Percentiles rank a stretch among this genome's conserved stretches.
These are phyloP conservation scores for Chamaecyparis obtusa DNA, from an alignment of 75 land plant genomes.

Conservation along the genomic window DNA sequence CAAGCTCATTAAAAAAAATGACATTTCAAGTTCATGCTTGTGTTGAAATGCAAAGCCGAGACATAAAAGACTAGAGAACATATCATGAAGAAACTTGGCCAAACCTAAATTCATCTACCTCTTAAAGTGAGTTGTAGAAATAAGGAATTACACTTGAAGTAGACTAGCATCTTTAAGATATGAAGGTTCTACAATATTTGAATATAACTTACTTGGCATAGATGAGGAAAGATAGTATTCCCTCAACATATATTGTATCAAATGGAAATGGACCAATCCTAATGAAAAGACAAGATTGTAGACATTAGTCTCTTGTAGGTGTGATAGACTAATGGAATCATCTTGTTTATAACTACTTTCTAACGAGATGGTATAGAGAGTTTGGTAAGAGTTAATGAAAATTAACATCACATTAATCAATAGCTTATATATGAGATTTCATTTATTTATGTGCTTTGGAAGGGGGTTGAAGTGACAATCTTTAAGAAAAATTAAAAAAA, in stretches of 20 bases:
- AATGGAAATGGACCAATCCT: constrained; percentile 24
- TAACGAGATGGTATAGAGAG: constrained; percentile 35
- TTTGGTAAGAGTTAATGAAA: neutral
- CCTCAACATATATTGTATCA: constrained; percentile 47
- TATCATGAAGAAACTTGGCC: constrained; percentile 45
- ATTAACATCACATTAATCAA: neutral
- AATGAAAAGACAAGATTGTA: constrained; percentile 19
- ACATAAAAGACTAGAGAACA: too few species aligned
- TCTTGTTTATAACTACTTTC: constrained; percentile 51
- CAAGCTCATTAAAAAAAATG: neutral
- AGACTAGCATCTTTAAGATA: constrained; percentile 27
- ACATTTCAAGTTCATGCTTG: too few species aligned
- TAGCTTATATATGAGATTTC: neutral
- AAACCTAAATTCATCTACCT: constrained; percentile 22
- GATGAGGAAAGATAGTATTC: constrained; percentile 69
- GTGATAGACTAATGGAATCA: constrained; percentile 92
- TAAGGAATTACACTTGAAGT: constrained; percentile 29
- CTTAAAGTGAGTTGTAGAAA: constrained; percentile 31
- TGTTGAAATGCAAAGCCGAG: too few species aligned
- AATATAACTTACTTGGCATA: constrained; percentile 67
- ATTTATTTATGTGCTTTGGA: neutral
- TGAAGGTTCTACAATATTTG: constrained; percentile 34
- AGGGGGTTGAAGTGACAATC: too few species aligned
- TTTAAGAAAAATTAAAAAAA: neutral
- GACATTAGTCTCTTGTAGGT: too few species aligned